Percentiles rank a stretch among this genome's conserved stretches.
Conservation (phyloP, 2,329 filamentous ascomycete species). For the Trichoderma hamatum region DNA sequence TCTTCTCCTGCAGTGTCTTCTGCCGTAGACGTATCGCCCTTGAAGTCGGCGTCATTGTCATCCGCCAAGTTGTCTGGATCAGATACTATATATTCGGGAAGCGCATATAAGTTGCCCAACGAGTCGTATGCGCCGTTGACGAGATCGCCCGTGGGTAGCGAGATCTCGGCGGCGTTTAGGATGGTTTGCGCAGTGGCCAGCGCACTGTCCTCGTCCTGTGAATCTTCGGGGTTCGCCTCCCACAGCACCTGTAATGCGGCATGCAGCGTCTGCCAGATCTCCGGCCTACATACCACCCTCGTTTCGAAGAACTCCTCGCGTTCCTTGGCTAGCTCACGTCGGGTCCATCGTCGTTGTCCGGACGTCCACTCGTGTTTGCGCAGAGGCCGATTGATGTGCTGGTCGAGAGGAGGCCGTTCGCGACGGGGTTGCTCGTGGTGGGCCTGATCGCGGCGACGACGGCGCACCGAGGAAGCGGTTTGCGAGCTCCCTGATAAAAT, state of each 20-base stretch:
- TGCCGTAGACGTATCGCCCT: conserved; percentile 41
- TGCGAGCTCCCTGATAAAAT: conserved; percentile 31
- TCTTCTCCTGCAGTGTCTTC: conserved; percentile 46
- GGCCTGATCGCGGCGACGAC: conserved; percentile 42
- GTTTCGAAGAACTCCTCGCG: conserved; percentile 89
- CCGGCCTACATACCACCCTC: conserved; percentile 72
- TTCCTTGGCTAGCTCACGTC: conserved; percentile 68
- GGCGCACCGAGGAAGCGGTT: conserved; percentile 30
- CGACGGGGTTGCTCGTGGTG: conserved; percentile 44
- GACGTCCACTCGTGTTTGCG: conserved; percentile 68
- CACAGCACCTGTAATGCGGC: conserved; percentile 70
- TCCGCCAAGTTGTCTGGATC: conserved; percentile 62
- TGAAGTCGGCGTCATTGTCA: conserved; percentile 37
- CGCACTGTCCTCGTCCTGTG: conserved; percentile 43
- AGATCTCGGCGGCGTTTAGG: conserved; percentile 75
- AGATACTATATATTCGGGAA: conserved; percentile 69
- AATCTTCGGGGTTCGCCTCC: conserved; percentile 50
- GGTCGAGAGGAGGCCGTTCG: conserved; percentile 51
- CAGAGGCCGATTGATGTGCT: conserved; percentile 73
- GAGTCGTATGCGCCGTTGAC: conserved; percentile 73
- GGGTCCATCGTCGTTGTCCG: conserved; percentile 68
- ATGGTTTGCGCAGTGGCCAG: conserved; percentile 77
- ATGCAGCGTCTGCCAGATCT: conserved; percentile 79
- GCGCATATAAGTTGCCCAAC: conserved; percentile 68
- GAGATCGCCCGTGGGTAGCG: conserved; percentile 72